Evolutionary conservation across 192 early-diverging fungal species (phyloP).

Genomic region (Linnemannia hyalina): DNA sequence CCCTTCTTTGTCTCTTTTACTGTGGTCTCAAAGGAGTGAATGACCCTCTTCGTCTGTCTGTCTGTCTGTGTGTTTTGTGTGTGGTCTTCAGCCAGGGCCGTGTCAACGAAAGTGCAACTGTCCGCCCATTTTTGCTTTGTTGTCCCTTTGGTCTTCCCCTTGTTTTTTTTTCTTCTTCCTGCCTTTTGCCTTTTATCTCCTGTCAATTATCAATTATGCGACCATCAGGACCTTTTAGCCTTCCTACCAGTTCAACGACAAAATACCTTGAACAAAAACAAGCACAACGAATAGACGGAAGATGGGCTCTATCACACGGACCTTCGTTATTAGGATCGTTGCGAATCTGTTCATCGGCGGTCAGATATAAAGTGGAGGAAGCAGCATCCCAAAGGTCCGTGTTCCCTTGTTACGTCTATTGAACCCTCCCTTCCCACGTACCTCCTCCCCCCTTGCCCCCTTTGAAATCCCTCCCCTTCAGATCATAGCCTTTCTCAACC

Average conservation of each 20-base stretch:
- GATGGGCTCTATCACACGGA: constrained; percentile 9
- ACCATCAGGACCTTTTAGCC: not conserved
- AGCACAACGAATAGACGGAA: not conserved
- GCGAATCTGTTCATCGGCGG: not conserved
- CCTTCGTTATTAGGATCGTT: not conserved
- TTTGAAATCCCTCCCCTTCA: too few species aligned
- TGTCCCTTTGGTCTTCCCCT: not conserved
- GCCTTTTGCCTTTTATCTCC: not conserved
- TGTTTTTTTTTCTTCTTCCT: constrained; percentile 4
- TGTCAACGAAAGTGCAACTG: not conserved
- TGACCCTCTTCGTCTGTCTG: too few species aligned
- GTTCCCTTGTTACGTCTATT: too few species aligned
- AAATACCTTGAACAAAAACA: not conserved
- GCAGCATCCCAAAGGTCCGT: too few species aligned
- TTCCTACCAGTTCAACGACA: not conserved
- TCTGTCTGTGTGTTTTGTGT: not conserved
- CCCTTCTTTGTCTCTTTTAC: not conserved
- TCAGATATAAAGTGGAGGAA: not conserved
- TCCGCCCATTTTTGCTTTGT: not conserved
- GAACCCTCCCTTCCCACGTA: not conserved
- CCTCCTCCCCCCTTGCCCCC: too few species aligned
- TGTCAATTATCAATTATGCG: not conserved
- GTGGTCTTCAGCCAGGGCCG: not conserved
- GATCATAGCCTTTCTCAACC: too few species aligned
- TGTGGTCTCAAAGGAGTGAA: not conserved